Evolutionary conservation across 768 basidiomycete species (phyloP).

Genomic region (Termitomyces titanicus): DNA sequence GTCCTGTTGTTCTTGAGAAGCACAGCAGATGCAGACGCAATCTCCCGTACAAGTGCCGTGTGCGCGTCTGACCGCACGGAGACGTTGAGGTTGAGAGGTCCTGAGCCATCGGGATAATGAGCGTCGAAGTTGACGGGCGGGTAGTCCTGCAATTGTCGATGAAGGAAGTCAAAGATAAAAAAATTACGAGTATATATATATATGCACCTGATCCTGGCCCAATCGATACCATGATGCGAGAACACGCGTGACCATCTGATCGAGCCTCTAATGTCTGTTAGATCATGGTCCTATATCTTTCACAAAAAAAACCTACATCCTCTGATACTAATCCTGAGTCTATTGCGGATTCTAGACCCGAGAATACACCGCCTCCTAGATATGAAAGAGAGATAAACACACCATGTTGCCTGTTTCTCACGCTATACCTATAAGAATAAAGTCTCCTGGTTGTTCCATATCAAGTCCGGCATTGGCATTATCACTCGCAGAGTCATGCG

Average conservation of each 20-base stretch:
- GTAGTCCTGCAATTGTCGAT: slow-evolving; percentile 28
- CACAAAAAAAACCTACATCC: slow-evolving; percentile 18
- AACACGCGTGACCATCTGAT: slow-evolving; percentile 45
- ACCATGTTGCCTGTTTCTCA: neutral
- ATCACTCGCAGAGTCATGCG: slow-evolving; percentile 40
- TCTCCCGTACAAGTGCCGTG: slow-evolving; percentile 53
- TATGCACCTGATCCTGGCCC: slow-evolving; percentile 42
- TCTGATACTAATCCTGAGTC: slow-evolving; percentile 29
- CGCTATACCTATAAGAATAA: slow-evolving; percentile 36
- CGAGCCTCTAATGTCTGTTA: slow-evolving; percentile 26
- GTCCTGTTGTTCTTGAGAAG: slow-evolving; percentile 62
- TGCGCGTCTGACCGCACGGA: slow-evolving; percentile 41
- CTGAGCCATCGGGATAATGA: slow-evolving; percentile 43
- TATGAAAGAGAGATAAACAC: neutral
- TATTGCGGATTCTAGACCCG: slow-evolving; percentile 30
- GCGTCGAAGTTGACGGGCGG: slow-evolving; percentile 45
- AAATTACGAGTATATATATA: too few relatives aligned
- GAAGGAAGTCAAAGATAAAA: neutral
- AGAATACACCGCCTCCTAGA: slow-evolving; percentile 37
- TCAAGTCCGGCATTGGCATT: slow-evolving; percentile 48
- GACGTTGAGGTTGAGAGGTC: slow-evolving; percentile 37
- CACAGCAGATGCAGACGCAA: slow-evolving; percentile 64
- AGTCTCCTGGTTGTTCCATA: slow-evolving; percentile 52
- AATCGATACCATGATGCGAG: slow-evolving; percentile 44
- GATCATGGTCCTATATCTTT: neutral